A percentile compares a stretch with the other conserved stretches of the same genome.
phyloP scores from a whole-genome alignment of 179 eudicot genomes.

The Beta macrorhiza region DNA sequence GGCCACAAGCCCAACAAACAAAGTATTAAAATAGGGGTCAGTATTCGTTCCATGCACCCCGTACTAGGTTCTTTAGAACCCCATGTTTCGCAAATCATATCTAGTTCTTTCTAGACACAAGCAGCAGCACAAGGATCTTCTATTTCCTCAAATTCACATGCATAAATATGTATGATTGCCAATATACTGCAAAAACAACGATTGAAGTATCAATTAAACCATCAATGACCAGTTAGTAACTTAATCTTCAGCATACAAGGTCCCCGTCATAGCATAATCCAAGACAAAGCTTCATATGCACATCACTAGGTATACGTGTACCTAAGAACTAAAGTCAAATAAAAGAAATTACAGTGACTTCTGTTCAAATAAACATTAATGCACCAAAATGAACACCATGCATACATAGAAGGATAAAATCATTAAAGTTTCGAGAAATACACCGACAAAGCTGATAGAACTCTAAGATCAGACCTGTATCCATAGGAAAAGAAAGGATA shows the following conservation, averaged over 20 bases:
- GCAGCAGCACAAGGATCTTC: neutral
- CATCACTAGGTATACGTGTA: neutral
- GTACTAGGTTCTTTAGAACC: neutral
- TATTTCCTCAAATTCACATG: neutral
- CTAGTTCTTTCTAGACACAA: neutral
- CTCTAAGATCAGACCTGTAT: constrained; percentile 53
- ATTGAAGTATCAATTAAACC: neutral
- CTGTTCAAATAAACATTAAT: constrained; percentile 5
- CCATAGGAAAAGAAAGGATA: constrained; percentile 54
- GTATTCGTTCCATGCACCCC: neutral
- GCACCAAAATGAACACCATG: neutral
- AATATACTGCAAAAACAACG: neutral
- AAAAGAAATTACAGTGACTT: neutral
- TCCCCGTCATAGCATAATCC: neutral
- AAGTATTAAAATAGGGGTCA: neutral
- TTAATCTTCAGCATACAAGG: neutral
- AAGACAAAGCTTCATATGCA: neutral
- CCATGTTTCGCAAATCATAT: neutral
- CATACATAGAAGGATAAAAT: neutral
- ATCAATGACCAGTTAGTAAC: neutral
- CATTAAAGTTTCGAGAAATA: neutral
- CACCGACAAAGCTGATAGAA: constrained; percentile 2
- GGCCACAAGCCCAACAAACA: neutral
- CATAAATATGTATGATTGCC: neutral
- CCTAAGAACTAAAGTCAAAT: neutral